A percentile compares a stretch with the other conserved stretches of the same genome.
Evolutionary conservation across 2,329 filamentous ascomycete species (phyloP).

Genomic region (Cladosporium sp.): DNA sequence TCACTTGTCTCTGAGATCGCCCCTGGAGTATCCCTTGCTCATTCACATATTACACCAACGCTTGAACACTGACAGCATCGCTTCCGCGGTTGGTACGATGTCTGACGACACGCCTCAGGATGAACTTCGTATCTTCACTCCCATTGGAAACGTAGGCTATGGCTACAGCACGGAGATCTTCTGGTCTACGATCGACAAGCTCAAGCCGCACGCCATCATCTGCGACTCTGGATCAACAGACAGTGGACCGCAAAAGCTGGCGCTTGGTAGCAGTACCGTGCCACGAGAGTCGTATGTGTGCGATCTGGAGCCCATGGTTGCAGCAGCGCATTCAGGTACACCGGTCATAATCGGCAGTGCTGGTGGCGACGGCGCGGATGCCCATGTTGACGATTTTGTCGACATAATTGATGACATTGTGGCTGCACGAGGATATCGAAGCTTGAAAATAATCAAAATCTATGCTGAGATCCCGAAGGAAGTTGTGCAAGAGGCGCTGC

Average conservation of each 20-base stretch:
- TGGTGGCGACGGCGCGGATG: constrained; percentile 46
- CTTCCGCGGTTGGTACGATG: neutral
- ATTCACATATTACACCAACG: neutral
- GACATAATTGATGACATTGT: constrained; percentile 38
- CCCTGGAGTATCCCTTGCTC: neutral
- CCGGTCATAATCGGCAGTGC: constrained; percentile 43
- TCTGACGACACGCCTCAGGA: neutral
- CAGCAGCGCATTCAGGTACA: constrained; percentile 31
- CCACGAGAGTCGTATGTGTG: constrained; percentile 37
- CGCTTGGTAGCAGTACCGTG: constrained; percentile 35
- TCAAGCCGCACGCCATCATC: constrained; percentile 29
- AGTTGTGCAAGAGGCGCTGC: neutral
- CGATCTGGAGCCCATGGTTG: constrained; percentile 40
- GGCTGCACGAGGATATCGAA: constrained; percentile 6
- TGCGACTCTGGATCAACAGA: constrained; percentile 33
- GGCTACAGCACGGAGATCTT: constrained; percentile 29
- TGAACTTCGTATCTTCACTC: constrained; percentile 27
- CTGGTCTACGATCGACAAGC: constrained; percentile 28
- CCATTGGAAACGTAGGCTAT: constrained; percentile 33
- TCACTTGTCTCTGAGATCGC: neutral
- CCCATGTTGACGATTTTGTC: constrained; percentile 39
- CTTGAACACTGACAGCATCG: neutral
- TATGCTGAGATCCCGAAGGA: neutral
- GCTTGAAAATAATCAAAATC: neutral
- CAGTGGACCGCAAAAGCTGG: constrained; percentile 28